Percentiles rank a stretch among this genome's conserved stretches.
Conservation (phyloP, 2,329 filamentous ascomycete genomes). For the Ambrosiella beaveri region DNA sequence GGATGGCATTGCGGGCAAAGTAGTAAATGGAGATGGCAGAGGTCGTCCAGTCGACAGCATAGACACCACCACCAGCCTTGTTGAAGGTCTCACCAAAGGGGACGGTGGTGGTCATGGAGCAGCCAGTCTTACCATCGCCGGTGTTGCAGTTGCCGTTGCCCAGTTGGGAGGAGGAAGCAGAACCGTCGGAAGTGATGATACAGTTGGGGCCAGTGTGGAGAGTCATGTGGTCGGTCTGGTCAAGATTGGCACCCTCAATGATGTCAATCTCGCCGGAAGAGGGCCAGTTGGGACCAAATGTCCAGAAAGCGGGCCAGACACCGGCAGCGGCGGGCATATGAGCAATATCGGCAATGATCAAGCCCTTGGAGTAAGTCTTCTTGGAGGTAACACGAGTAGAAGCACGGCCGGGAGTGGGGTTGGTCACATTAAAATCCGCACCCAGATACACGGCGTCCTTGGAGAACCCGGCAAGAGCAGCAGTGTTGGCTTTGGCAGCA, state of each 20-base stretch:
- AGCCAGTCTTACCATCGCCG: constrained; percentile 37
- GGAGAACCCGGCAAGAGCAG: constrained; percentile 39
- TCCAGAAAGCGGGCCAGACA: constrained; percentile 60
- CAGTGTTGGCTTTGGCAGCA: constrained; percentile 36
- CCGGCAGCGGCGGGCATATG: constrained; percentile 60
- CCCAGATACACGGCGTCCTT: constrained; percentile 47
- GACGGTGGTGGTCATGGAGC: constrained; percentile 33
- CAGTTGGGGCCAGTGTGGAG: constrained; percentile 50
- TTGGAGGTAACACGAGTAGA: constrained; percentile 55
- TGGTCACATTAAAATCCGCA: constrained; percentile 43
- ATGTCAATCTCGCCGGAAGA: constrained; percentile 59
- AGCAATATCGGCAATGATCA: constrained; percentile 55
- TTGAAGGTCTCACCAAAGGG: constrained; percentile 59
- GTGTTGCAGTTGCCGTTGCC: constrained; percentile 40
- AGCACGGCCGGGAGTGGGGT: constrained; percentile 41
- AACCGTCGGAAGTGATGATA: constrained; percentile 34
- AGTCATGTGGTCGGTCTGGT: constrained; percentile 42
- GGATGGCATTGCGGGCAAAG: constrained; percentile 52
- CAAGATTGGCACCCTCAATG: constrained; percentile 57
- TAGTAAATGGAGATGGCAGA: constrained; percentile 62
- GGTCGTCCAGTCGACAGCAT: constrained; percentile 61
- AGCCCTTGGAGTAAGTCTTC: constrained; percentile 47
- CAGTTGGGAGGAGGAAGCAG: constrained; percentile 28
- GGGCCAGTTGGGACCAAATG: constrained; percentile 54
- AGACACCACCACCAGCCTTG: constrained; percentile 48